Percentiles rank a stretch among this genome's conserved stretches.
Conservation (phyloP, 352 stramenopile species). For the Pilasporangium apinafurcum region DNA sequence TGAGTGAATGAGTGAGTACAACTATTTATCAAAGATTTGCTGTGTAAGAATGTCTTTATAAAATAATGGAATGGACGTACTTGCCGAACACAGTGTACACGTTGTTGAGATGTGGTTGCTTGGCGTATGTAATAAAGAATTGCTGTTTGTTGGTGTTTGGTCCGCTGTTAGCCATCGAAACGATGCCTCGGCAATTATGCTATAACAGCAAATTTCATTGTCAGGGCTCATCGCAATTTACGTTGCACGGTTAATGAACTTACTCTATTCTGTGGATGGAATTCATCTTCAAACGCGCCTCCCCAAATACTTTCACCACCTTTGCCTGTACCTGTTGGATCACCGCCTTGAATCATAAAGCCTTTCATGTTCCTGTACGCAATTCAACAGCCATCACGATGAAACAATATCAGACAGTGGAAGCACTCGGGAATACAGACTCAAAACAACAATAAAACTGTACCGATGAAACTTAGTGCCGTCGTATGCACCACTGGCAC, state of each 20-base stretch:
- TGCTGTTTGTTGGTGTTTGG: conserved; percentile 93
- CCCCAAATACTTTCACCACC: conserved; percentile 89
- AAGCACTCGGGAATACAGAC: not conserved
- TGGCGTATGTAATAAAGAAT: conserved; percentile 98
- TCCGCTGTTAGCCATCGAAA: conserved; percentile 91
- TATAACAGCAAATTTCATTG: conserved; percentile 9
- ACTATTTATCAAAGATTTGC: conserved; percentile 13
- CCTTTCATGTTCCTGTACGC: conserved; percentile 76
- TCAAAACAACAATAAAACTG: conserved; percentile 7
- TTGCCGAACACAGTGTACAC: conserved; percentile 97
- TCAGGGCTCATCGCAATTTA: not conserved
- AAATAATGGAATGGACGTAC: conserved; percentile 23
- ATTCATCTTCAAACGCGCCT: conserved; percentile 88
- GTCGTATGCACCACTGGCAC: conserved; percentile 87
- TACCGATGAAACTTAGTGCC: conserved; percentile 89
- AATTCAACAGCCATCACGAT: too few species aligned
- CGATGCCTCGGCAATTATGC: conserved; percentile 87
- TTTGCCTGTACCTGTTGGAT: conserved; percentile 89
- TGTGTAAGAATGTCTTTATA: not conserved
- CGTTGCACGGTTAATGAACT: too few species aligned
- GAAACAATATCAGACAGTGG: not conserved
- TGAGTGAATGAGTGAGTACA: conserved; percentile 3
- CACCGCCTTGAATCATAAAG: conserved; percentile 87
- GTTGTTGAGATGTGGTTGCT: conserved; percentile 97
- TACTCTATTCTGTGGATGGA: conserved; percentile 84